Base-by-base conservation (phyloP, 176 grass and related monocot species). In the Echinochloa phyllopogon region DNA sequence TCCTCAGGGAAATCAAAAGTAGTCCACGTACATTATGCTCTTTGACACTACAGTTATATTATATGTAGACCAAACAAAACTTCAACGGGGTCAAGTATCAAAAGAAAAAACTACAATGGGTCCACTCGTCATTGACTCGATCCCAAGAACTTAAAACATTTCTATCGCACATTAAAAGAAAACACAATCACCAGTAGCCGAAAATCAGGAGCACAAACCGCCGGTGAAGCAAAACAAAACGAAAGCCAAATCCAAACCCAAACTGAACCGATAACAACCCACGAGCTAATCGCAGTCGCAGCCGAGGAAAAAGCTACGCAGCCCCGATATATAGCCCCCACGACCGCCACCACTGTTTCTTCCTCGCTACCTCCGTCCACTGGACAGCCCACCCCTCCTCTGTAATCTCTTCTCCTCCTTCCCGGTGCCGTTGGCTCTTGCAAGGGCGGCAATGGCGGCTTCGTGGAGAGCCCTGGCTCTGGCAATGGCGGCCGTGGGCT, bases 371-470 rank as follows among this genome's bases (percentile, higher is more conserved):
- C 78, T 37, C 16, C 13, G 4, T 74, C 49, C 23, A 8, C 2
- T 4, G 27, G 10, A 38, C 42, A 62, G 24, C 5, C 6, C 24
- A 39, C 5, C 6, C 24, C 11, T 24, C 21, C 33, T 41, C 47
- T 67, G 7, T 33, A 27, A 11, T 24, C 60, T 63, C 24, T 6
- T 25, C 52, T 21, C 21, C 37, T 44, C 48, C 18, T 16, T 29
- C 79, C 43, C 65, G 58, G 76, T 64, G 72, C 73, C 8, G 57
- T 9, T 11, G 9, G 59, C 10, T 25, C n/a, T 59, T 70, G 20
- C 52, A 84, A 79, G 83, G 58, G 88, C 29, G 2, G 36, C 51
- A 83, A 87, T 90, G 89, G 89, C 84, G 10, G 51, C 1, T 59
- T 83, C 84, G 2, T 86, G 87, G 91, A 38, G 65, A 25, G 45